phyloP scores from a whole-genome alignment of 2,329 filamentous ascomycete species.

The Xylariaceae sp. region DNA sequence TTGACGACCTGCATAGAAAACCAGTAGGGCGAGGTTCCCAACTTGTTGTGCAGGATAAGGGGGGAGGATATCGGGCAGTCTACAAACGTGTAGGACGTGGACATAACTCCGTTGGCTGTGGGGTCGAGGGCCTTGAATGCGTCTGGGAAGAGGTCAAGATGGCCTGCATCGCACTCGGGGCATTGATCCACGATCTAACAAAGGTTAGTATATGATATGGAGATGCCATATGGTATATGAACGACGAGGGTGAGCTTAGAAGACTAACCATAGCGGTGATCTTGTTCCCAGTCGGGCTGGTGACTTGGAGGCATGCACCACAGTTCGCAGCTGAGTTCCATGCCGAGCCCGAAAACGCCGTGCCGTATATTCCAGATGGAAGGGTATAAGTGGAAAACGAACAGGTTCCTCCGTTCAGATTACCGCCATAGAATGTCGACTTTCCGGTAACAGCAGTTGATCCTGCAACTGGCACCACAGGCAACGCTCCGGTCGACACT shows the following conservation, averaged over 20 bases:
- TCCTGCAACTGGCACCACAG: not conserved
- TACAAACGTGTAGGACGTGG: conserved; percentile 48
- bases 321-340: conserved; percentile 64
- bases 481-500: not conserved
- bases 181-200: conserved; percentile 52
- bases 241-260: not conserved
- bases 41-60: conserved; percentile 52
- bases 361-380: conserved; percentile 63
- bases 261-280: conserved; percentile 68
- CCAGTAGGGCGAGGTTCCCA: conserved; percentile 51
- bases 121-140: conserved; percentile 48
- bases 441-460: conserved; percentile 43
- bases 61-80: conserved; percentile 50
- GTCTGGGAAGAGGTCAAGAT: conserved; percentile 53
- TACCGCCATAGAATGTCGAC: conserved; percentile 61
- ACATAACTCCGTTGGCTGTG: conserved; percentile 45
- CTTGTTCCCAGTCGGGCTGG: conserved; percentile 58
- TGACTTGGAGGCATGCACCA: conserved; percentile 66
- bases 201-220: conserved; percentile 7
- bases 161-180: conserved; percentile 47
- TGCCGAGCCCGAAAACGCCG: conserved; percentile 63
- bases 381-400: conserved; percentile 68
- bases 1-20: conserved; percentile 68
- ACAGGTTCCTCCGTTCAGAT: conserved; percentile 65
- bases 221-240: not conserved